A percentile compares a stretch with the other conserved stretches of the same genome.
Conservation (phyloP, 768 basidiomycete genomes). For the Tricholoma sp. region DNA sequence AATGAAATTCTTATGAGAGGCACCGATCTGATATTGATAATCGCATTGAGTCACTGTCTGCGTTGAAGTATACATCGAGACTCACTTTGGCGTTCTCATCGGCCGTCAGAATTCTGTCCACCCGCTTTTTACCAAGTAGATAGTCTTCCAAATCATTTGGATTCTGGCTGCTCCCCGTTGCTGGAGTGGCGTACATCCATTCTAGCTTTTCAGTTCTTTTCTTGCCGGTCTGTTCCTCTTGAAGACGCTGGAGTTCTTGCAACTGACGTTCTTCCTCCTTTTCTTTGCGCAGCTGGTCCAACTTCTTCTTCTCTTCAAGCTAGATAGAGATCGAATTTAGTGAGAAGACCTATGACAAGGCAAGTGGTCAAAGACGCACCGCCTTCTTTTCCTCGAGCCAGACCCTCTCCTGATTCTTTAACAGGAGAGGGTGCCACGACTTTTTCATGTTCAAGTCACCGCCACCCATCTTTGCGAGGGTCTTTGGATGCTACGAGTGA, state of each 20-base stretch:
- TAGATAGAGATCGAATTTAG: slow-evolving; percentile 24
- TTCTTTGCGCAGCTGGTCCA: slow-evolving; percentile 95
- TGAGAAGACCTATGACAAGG: slow-evolving; percentile 3
- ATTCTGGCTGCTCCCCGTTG: slow-evolving; percentile 81
- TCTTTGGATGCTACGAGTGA: slow-evolving; percentile 6
- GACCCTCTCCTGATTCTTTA: slow-evolving; percentile 98
- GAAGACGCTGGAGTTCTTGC: slow-evolving; percentile 91
- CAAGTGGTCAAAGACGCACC: slow-evolving; percentile 40
- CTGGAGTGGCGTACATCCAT: slow-evolving; percentile 99
- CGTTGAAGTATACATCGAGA: slow-evolving; percentile 1
- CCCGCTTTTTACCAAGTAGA: slow-evolving; percentile 93
- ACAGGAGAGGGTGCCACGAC: slow-evolving; percentile 97
- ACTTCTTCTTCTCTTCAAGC: slow-evolving; percentile 98
- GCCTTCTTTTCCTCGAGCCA: slow-evolving; percentile 99
- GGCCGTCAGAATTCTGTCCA: slow-evolving; percentile 90
- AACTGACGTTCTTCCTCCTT: slow-evolving; percentile 96
- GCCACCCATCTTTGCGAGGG: slow-evolving; percentile 83
- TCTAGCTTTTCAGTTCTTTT: slow-evolving; percentile 92
- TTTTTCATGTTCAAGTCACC: slow-evolving; percentile 99
- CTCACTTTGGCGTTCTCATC: slow-evolving; percentile 87
- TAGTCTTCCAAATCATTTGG: slow-evolving; percentile 95
- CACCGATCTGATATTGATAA: slow-evolving; percentile 54
- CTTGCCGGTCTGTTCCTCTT: slow-evolving; percentile 93
- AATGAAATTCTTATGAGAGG: slow-evolving; percentile 88
- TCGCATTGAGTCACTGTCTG: slow-evolving; percentile 9